Percentiles rank a stretch among this genome's conserved stretches.
phyloP scores from a whole-genome alignment of 345 rosid genomes.

The Murraya koenigii region DNA sequence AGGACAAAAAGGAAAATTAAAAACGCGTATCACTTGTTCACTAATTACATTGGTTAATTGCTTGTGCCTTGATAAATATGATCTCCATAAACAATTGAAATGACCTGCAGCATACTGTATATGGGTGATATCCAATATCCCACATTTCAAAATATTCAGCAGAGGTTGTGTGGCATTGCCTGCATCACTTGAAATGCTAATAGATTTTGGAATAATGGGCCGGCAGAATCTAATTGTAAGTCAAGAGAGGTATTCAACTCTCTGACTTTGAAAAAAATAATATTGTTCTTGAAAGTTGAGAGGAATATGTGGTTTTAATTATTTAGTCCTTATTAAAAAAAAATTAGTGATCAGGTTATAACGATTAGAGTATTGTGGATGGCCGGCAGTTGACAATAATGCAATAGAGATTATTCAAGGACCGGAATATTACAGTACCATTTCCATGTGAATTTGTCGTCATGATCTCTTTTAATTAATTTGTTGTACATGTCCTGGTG shows the following conservation, averaged over 20 bases:
- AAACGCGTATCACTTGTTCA: neutral
- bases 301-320: neutral
- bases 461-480: neutral
- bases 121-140: neutral
- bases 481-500: neutral
- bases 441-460: neutral
- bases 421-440: neutral
- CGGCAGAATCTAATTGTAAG: neutral
- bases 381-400: slow-evolving; percentile 1
- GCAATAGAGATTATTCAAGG: neutral
- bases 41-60: neutral
- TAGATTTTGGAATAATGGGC: no score
- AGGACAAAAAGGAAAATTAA: no score
- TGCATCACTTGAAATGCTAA: neutral
- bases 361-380: no score
- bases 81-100: neutral
- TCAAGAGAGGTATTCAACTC: neutral
- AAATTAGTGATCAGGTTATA: no score
- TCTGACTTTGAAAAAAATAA: neutral
- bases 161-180: neutral
- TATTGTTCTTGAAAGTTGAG: neutral
- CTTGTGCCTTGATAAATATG: neutral
- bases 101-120: no score
- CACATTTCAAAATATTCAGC: neutral
- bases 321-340: no score